Percentiles rank a stretch among this genome's conserved stretches.
Conservation (phyloP, 345 rosid genomes). For the Arabidopsis thaliana region DNA sequence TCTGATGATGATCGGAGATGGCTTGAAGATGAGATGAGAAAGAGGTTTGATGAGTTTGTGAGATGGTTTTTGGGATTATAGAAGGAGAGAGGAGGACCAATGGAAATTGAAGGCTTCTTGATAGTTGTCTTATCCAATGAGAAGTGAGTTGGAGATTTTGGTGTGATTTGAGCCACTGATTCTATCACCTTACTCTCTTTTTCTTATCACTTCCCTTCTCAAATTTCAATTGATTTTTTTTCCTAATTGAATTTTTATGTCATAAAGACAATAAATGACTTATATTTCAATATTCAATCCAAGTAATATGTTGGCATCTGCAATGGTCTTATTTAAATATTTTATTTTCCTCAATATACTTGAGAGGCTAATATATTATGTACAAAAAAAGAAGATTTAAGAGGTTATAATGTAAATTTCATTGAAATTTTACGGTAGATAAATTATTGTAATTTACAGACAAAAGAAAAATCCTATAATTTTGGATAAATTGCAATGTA, state of each 20-base stretch:
- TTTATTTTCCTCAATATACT: no score
- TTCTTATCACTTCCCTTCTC: slow-evolving; percentile 41
- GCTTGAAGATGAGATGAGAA: slow-evolving; percentile 10
- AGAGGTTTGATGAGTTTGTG: slow-evolving; percentile 21
- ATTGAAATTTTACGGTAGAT: no score
- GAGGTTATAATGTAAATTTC: no score
- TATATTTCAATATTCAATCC: neutral
- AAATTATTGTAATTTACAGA: no score
- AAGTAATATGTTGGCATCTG: no score
- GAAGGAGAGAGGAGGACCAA: slow-evolving; percentile 47
- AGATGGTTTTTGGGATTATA: slow-evolving; percentile 28
- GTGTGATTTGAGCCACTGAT: slow-evolving; percentile 31
- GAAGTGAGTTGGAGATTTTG: slow-evolving; percentile 48
- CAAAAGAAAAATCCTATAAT: no score
- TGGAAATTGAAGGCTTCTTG: slow-evolving; percentile 48
- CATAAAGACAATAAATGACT: neutral
- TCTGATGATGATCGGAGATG: slow-evolving; percentile 6
- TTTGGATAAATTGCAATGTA: no score
- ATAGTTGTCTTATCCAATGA: slow-evolving; percentile 72
- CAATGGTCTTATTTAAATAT: no score
- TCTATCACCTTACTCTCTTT: slow-evolving; percentile 23
- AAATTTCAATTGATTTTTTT: neutral
- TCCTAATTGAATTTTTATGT: neutral
- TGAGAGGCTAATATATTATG: no score
- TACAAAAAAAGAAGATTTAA: no score